phyloP scores from a whole-genome alignment of 805 yeast genomes.

The Suhomyces xylopsoci region DNA sequence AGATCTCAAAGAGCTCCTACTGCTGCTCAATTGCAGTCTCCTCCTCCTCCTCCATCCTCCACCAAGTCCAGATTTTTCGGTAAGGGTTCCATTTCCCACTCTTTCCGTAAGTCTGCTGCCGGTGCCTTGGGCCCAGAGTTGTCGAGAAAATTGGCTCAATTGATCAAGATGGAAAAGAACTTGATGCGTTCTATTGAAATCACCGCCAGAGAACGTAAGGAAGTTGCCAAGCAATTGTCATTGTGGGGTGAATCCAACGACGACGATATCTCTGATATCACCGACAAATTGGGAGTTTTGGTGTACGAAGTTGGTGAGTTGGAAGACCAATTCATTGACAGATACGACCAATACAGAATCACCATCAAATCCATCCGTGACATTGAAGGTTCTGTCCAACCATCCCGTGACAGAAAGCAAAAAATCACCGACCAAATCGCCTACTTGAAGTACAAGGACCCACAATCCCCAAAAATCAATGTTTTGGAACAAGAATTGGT shows the following conservation, averaged over 20 bases:
- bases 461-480: constrained; percentile 92
- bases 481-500: constrained; percentile 97
- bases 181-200: constrained; percentile 91
- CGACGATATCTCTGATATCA: constrained; percentile 94
- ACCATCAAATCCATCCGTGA: constrained; percentile 92
- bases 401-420: constrained; percentile 96
- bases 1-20: constrained; percentile 80
- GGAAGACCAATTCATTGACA: constrained; percentile 97
- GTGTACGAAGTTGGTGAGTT: constrained; percentile 96
- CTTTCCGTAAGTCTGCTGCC: constrained; percentile 79
- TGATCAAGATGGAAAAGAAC: constrained; percentile 94
- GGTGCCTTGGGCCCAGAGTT: constrained; percentile 94
- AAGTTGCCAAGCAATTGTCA: constrained; percentile 95
- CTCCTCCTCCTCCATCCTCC: constrained; percentile 78
- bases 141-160: constrained; percentile 84
- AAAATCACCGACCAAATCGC: constrained; percentile 98
- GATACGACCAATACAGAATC: constrained; percentile 96
- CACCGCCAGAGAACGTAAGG: constrained; percentile 90
- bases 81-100: constrained; percentile 62
- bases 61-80: constrained; percentile 76
- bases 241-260: constrained; percentile 98
- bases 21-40: constrained; percentile 74
- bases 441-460: constrained; percentile 96
- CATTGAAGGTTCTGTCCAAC: constrained; percentile 97
- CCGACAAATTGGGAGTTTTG: constrained; percentile 95